Evolutionary conservation across 2,329 filamentous ascomycete genomes (phyloP), one percentile per base, ranked within the genome.

Genomic region (Microsporum canis): DNA sequence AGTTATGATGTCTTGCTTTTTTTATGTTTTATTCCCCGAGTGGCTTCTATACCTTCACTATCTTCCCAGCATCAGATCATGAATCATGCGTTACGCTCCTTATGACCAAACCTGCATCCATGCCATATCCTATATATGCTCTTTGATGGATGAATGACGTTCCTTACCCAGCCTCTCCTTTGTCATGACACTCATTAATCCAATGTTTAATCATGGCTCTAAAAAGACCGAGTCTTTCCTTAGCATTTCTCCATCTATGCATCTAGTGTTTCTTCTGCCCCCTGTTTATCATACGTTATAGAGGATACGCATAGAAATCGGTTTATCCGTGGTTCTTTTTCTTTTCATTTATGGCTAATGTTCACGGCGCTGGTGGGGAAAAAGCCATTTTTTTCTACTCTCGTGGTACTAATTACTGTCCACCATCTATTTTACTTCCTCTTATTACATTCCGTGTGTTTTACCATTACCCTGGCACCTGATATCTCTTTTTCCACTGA

Each of bases 151-250:
- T 57, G 39, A 62, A 62, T 56, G 60, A 63, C 62, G 57, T 57
- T 63, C 62, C 49, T 62, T 63, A 60, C 49, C 39, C 45, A 60
- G 4, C 43, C 36, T 27, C 60, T 31, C 53, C 56, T 59, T 36
- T 63, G 17, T 60, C 57, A 61, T 58, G 60, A 59, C 62, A 36
- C 57, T 63, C 62, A 41, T 61, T 63, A 36, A 56, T 7, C 5
- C 29, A 17, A 56, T 56, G 6, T 56, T 56, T 57, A 57, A 39
- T 57, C 34, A 27, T 12, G 34, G 55, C 55, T 29, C n/a, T 12
- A 33, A 36, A 34, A 36, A n/a, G 23, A 8, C 31, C 49, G 10
- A 53, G 29, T n/a, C 29, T 53, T 53, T 33, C 49, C 31, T 53
- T 53, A 5, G 6, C 14, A 3, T 33, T 7, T 10, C 31, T 49